These are phyloP conservation scores for Ophiocordyceps australis DNA, from an alignment of 2,329 filamentous ascomycete genomes.

Conservation along the genomic window DNA sequence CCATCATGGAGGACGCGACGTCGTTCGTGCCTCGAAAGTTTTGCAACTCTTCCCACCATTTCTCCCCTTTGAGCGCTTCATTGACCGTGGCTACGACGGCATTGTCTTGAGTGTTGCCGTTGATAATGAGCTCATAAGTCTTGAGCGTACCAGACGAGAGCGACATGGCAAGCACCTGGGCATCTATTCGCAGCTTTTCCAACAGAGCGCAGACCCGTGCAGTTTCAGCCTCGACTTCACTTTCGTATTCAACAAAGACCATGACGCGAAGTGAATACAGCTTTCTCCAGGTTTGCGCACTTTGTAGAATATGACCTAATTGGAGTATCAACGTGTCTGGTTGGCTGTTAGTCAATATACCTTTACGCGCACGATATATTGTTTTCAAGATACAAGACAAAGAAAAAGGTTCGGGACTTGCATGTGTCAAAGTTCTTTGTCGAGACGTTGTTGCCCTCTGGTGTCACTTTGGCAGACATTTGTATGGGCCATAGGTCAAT, in stretches of 20 bases:
- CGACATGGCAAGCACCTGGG: slow-evolving; percentile 65
- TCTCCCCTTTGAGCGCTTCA: slow-evolving; percentile 47
- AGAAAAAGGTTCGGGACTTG: slow-evolving; percentile 16
- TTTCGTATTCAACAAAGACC: slow-evolving; percentile 81
- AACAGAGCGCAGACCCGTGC: slow-evolving; percentile 54
- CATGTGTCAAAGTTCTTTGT: slow-evolving; percentile 90
- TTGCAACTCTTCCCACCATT: slow-evolving; percentile 71
- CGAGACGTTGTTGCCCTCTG: slow-evolving; percentile 47
- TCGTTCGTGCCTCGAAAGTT: slow-evolving; percentile 24
- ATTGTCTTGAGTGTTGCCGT: slow-evolving; percentile 39
- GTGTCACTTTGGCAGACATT: slow-evolving; percentile 69
- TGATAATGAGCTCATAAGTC: slow-evolving; percentile 63
- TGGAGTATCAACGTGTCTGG: slow-evolving; percentile 64
- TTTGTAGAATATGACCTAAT: slow-evolving; percentile 68
- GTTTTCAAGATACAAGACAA: not conserved
- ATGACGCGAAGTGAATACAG: slow-evolving; percentile 57
- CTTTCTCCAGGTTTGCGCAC: slow-evolving; percentile 63
- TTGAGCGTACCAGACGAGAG: slow-evolving; percentile 54
- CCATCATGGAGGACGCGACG: slow-evolving; percentile 22
- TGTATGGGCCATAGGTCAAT: slow-evolving; percentile 88
- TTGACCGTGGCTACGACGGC: slow-evolving; percentile 44
- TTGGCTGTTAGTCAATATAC: not conserved
- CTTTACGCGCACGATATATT: too few species aligned
- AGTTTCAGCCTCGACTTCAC: slow-evolving; percentile 63
- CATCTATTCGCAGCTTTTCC: slow-evolving; percentile 67